Base-by-base conservation (phyloP, 257 asterid genomes). In the Penstemon eatonii region DNA sequence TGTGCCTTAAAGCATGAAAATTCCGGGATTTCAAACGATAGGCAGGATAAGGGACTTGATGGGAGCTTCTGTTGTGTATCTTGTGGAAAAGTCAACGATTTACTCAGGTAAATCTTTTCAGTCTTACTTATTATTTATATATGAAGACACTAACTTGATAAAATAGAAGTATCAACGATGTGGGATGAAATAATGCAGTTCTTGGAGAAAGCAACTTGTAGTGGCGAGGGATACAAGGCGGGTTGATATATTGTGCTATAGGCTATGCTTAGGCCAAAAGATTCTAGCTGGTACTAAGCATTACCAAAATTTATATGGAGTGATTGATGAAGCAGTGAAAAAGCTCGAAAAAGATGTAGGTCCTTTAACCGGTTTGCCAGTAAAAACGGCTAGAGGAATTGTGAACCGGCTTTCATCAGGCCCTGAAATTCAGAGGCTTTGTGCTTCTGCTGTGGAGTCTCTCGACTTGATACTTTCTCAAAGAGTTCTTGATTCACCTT, bases 321-420 rank as follows among this genome's bases (percentile, higher is more conserved):
- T 81, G 63, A 50, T 85, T 4, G 91, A 83, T 55, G 90, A 84
- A 78, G 89, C 95, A 39, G 92, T 87, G 45, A 66, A 77, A 43
- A 80, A 71, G 73, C 96, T 93, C 36, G 99, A 90, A 83, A 83
- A 76, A 51, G 99, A 93, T 33, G 86, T 88, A n/a, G 99, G 99
- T 5, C 96, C 92, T 38, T 76, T 90, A 56, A 88, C 99, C 18
- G 99, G 96, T 75, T 81, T 87, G 68, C 99, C 97, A 5, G 92
- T 88, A 41, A 93, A 88, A 85, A 93, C 66, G 70, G 99, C 97
- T n/a, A 79, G 99, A 72, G 96, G 99, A 56, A 93, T 93, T 41
- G 99, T 93, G 58, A 93, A 93, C 81, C 82, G 97, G 86, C 94
- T 93, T 61, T 87, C 97, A 5, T 88, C 89, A 0, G 97, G 97